Evolutionary conservation across 768 basidiomycete genomes (phyloP).

Genomic region (Trametes coccinea): DNA sequence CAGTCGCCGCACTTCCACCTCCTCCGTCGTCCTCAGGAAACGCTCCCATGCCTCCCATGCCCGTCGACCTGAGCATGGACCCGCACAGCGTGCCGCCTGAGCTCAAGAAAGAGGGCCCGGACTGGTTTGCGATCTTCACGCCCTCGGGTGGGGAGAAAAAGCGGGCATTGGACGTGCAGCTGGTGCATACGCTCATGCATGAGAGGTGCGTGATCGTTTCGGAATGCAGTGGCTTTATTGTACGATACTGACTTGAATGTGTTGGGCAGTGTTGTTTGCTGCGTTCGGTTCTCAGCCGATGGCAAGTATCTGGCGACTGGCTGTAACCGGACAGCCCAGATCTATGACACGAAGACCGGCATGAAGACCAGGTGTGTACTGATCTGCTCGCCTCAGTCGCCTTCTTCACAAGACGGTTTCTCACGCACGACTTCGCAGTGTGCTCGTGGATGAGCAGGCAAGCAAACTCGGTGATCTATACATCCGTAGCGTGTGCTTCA

Average conservation of each 20-base stretch:
- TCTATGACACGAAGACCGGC: conserved; percentile 91
- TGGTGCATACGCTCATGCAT: conserved; percentile 88
- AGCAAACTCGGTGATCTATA: conserved; percentile 82
- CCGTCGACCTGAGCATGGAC: conserved; percentile 35
- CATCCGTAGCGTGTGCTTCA: conserved; percentile 83
- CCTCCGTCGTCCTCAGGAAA: conserved; percentile 8
- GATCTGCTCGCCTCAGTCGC: background rate
- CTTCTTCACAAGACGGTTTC: background rate
- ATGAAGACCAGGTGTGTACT: conserved; percentile 74
- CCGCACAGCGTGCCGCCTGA: conserved; percentile 50
- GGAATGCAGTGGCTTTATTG: background rate
- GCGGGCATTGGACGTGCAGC: conserved; percentile 70
- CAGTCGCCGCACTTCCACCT: conserved; percentile 22
- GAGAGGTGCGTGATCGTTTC: conserved; percentile 61
- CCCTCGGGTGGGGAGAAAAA: conserved; percentile 45
- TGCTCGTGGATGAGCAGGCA: conserved; percentile 75
- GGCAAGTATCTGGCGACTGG: conserved; percentile 93
- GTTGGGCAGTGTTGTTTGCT: conserved; percentile 69
- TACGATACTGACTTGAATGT: background rate
- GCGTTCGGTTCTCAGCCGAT: conserved; percentile 92
- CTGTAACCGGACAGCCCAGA: conserved; percentile 94
- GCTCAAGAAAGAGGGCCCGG: conserved; percentile 70
- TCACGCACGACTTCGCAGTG: conserved; percentile 41
- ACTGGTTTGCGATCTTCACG: conserved; percentile 91
- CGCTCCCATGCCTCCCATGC: conserved; percentile 13